A percentile compares a stretch with the other conserved stretches of the same genome.
Conservation (phyloP, 2,329 filamentous ascomycete genomes). For the Intubia oerlemansii region DNA sequence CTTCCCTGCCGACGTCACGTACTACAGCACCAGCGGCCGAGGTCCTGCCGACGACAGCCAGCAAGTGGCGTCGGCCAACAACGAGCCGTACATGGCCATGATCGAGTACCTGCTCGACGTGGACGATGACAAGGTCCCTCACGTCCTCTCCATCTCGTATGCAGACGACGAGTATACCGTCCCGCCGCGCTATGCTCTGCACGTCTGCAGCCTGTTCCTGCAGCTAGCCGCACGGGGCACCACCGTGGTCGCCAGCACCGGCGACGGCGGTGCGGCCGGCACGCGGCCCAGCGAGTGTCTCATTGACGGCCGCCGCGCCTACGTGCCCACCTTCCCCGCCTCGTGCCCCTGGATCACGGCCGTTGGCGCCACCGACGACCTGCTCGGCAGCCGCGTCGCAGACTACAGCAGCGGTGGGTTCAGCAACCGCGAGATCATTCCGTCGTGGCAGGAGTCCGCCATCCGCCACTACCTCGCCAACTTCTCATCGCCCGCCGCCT, state of each 20-base stretch:
- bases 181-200: slow-evolving; percentile 25
- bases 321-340: slow-evolving; percentile 40
- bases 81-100: slow-evolving; percentile 36
- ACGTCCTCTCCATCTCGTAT: slow-evolving; percentile 35
- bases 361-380: slow-evolving; percentile 32
- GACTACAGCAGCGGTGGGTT: slow-evolving; percentile 30
- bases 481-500: slow-evolving; percentile 22
- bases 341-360: slow-evolving; percentile 47
- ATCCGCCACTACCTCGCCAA: too few relatives aligned
- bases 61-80: slow-evolving; percentile 13
- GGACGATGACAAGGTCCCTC: slow-evolving; percentile 24
- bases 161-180: slow-evolving; percentile 35
- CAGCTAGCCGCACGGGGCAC: slow-evolving; percentile 30
- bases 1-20: slow-evolving; percentile 21
- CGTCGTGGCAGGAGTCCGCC: too few relatives aligned
- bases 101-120: slow-evolving; percentile 26
- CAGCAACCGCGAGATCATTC: too few relatives aligned
- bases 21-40: slow-evolving; percentile 23
- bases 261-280: slow-evolving; percentile 26
- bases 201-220: slow-evolving; percentile 30
- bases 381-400: slow-evolving; percentile 13
- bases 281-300: slow-evolving; percentile 28
- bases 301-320: slow-evolving; percentile 34
- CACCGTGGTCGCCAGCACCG: slow-evolving; percentile 26
- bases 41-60: slow-evolving; percentile 19